These are phyloP conservation scores for Jatropha multifida DNA, from an alignment of 441 rosid species.

Conservation along the genomic window DNA sequence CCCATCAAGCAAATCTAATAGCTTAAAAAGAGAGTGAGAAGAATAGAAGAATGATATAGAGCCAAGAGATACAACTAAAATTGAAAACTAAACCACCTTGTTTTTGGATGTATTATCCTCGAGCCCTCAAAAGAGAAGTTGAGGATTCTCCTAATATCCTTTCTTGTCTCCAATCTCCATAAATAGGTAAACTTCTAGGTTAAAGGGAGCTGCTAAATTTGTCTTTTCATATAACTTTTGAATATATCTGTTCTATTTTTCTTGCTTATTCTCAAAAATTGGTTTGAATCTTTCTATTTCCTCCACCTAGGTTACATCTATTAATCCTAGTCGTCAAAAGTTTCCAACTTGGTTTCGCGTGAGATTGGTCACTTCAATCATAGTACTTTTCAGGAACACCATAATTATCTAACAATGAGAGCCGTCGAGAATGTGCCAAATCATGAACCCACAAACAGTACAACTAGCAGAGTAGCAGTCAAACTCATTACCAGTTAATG, in stretches of 20 bases:
- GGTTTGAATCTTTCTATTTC: constrained; percentile 8
- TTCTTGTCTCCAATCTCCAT: constrained; percentile 22
- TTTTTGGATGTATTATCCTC: constrained; percentile 21
- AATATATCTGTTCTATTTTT: neutral
- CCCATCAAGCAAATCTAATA: neutral
- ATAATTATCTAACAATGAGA: constrained; percentile 1
- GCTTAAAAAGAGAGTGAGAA: neutral
- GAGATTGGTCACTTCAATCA: neutral
- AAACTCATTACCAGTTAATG: neutral
- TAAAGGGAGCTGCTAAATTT: neutral
- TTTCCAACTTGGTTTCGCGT: neutral
- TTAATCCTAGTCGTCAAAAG: constrained; percentile 4
- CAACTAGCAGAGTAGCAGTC: neutral
- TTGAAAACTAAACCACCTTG: constrained; percentile 1
- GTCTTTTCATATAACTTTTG: neutral
- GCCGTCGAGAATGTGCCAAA: constrained; percentile 13
- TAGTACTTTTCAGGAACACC: neutral
- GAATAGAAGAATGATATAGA: constrained; percentile 1
- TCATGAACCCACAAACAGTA: neutral
- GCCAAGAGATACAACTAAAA: neutral
- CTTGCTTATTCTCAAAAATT: constrained; percentile 17
- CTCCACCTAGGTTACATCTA: constrained; percentile 10
- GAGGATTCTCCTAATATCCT: constrained; percentile 14
- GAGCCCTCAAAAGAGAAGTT: constrained; percentile 8
- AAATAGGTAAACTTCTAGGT: constrained; percentile 10